These are phyloP conservation scores for Edaphochlamys debaryana DNA, from an alignment of 139 green algal species.

Conservation along the genomic window DNA sequence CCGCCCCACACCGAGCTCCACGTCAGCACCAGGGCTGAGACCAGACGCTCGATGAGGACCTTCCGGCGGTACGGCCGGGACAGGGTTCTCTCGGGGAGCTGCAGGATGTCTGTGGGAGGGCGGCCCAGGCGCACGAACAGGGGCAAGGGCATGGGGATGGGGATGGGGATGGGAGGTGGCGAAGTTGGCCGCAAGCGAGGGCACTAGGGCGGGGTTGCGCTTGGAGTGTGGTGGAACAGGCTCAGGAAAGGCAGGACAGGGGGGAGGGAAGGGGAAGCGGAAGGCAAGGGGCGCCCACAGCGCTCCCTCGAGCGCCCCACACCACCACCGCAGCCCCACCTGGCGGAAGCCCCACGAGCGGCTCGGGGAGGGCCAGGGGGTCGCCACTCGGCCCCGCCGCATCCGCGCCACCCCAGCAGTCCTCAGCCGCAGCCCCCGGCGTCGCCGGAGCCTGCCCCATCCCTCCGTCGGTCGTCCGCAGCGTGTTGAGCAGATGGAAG, in stretches of 20 bases:
- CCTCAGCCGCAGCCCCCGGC: not conserved
- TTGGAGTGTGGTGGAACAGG: not conserved
- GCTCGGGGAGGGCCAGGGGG: not conserved
- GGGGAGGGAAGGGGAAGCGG: not conserved
- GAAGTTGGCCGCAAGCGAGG: not conserved
- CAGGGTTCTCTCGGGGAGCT: not conserved
- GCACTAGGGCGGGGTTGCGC: too few relatives aligned
- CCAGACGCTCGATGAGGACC: not conserved
- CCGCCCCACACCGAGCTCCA: not conserved
- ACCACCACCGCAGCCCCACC: not conserved
- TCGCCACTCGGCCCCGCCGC: not conserved
- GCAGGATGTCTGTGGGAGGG: conserved; percentile 3
- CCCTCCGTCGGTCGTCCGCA: too few relatives aligned
- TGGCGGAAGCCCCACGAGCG: not conserved
- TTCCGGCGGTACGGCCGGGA: not conserved
- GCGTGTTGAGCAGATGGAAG: too few relatives aligned
- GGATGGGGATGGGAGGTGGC: not conserved
- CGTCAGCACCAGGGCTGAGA: not conserved
- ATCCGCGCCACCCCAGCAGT: not conserved
- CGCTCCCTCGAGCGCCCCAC: too few relatives aligned
- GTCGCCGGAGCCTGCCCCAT: too few relatives aligned
- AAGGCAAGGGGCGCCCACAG: not conserved
- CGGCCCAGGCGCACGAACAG: too few relatives aligned
- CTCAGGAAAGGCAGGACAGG: not conserved
- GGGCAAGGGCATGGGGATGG: not conserved